Evolutionary conservation across 805 yeast species (phyloP), one percentile per base, ranked within the genome.

Genomic region (Suhomyces faveliae): DNA sequence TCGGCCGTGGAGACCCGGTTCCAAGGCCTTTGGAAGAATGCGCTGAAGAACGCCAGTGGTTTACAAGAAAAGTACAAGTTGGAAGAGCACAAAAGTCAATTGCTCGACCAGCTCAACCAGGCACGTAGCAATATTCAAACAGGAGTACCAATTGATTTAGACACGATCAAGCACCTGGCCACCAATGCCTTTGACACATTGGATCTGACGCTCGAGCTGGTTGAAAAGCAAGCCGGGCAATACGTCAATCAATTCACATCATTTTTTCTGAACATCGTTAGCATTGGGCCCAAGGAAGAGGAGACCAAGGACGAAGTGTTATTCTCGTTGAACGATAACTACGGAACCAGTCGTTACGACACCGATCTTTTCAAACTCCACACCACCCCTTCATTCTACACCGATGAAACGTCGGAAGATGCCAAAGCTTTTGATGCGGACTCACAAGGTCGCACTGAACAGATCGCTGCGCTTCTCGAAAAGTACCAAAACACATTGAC

Each of bases 191-290:
- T 90, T 43, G 91, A 88, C 52, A 78, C 80, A 6, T 73, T 91
- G 51, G 97, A 90, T 63, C 68, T 79, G 7, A 53, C 83, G 55
- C 71, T 91, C 40, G 96, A 87, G 55, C 73, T 73, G 45, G 83
- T 89, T 6, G 97, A 91, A 62, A 78, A 77, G 44, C 66, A 76
- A 25, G 91, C 96, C 0, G 79, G 84, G 0, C 70, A 71, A n/a
- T 82, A 79, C 57, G 80, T 82, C 13, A 63, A 69, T 35, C 80
- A 76, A 58, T 71, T 86, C 47, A 79, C 88, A n/a, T 74, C 79
- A 5, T 77, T 83, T 50, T 71, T 86, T 42, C 59, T 73, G 13
- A 63, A 60, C 20, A 63, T 72, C n/a, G 68, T 71, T 3, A 53
- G 64, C 2, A 56, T 71, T 2, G 54, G 51, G 5, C 59, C 61